Evolutionary conservation across 768 basidiomycete genomes (phyloP).

Genomic region (Hydnum rufescens): DNA sequence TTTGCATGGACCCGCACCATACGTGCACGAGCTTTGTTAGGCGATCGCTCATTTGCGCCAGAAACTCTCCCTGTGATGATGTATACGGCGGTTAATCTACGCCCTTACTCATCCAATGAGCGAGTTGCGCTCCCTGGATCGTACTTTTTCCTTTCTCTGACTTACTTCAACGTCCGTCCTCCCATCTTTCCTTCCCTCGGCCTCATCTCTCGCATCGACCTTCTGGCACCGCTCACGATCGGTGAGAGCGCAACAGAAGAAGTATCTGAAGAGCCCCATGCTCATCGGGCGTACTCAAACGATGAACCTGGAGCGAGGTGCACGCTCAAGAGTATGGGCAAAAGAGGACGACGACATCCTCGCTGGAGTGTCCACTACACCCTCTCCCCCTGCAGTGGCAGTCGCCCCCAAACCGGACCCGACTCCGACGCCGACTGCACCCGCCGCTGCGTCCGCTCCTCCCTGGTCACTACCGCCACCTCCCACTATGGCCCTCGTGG

Average conservation of each 20-base stretch:
- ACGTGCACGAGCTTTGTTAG: background rate
- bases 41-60: background rate
- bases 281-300: conserved; percentile 37
- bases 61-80: conserved; percentile 33
- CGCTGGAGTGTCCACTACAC: background rate
- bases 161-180: conserved; percentile 20
- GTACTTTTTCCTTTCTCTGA: conserved; percentile 39
- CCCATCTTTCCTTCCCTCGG: conserved; percentile 15
- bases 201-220: conserved; percentile 7
- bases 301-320: conserved; percentile 45
- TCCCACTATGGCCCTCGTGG: conserved; percentile 17
- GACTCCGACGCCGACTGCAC: background rate
- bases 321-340: conserved; percentile 44
- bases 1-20: conserved; percentile 15
- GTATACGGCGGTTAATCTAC: conserved; percentile 70
- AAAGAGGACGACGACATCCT: conserved; percentile 41
- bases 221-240: conserved; percentile 60
- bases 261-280: conserved; percentile 44
- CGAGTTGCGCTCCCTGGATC: conserved; percentile 20
- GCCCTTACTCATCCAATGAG: conserved; percentile 29
- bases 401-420: background rate
- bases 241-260: conserved; percentile 47
- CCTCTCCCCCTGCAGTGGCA: conserved; percentile 3
- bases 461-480: background rate
- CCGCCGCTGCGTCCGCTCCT: background rate